These are phyloP conservation scores for Mrakia frigida DNA, from an alignment of 768 basidiomycete species.

Conservation along the genomic window DNA sequence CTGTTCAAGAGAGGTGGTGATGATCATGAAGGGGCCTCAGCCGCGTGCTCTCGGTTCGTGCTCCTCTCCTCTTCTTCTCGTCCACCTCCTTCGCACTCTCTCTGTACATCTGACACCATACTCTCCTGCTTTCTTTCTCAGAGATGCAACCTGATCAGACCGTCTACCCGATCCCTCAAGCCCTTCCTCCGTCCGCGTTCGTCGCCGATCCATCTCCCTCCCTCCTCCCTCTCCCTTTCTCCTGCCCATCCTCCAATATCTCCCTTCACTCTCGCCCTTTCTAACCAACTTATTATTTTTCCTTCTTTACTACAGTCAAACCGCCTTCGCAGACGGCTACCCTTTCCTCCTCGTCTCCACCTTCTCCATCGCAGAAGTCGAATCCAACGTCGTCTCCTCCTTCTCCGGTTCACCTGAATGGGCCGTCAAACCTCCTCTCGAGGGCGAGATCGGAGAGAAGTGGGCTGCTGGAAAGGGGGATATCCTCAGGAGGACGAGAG, in stretches of 20 bases:
- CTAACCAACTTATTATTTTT: too few relatives aligned
- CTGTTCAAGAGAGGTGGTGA: not conserved
- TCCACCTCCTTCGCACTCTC: not conserved
- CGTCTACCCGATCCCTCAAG: conserved; percentile 5
- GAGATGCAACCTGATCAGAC: conserved; percentile 1
- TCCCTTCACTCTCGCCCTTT: too few relatives aligned
- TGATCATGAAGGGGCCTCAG: conserved; percentile 21
- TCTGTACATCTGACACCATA: too few relatives aligned
- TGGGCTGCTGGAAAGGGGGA: conserved; percentile 19
- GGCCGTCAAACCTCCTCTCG: conserved; percentile 22
- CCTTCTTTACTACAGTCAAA: not conserved
- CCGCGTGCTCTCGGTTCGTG: not conserved
- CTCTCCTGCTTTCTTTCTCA: not conserved
- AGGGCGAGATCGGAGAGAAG: conserved; percentile 10
- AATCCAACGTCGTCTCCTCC: not conserved
- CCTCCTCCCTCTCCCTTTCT: too few relatives aligned
- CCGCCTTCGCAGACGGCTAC: conserved; percentile 28
- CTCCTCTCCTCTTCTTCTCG: not conserved
- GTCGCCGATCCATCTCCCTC: too few relatives aligned
- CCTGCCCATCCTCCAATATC: too few relatives aligned
- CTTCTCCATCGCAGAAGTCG: conserved; percentile 11
- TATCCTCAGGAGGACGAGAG: conserved; percentile 21
- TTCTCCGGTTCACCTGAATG: not conserved
- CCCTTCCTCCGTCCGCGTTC: not conserved
- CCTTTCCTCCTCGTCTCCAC: conserved; percentile 23